Evolutionary conservation across 2,329 filamentous ascomycete species (phyloP).

Genomic region (Curvularia hawaiiensis): DNA sequence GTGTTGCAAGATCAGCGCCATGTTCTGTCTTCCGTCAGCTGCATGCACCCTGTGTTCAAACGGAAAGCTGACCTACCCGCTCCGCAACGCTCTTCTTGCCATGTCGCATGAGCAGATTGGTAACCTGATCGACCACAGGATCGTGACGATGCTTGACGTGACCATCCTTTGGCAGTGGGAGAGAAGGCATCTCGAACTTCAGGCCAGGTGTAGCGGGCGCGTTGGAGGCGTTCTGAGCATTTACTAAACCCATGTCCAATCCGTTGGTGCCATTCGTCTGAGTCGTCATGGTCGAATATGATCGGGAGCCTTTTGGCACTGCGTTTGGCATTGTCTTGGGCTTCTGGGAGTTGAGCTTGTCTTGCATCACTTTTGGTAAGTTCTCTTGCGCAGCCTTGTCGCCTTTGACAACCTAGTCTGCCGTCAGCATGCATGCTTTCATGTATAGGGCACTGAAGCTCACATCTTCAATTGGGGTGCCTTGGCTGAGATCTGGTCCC

Average conservation of each 20-base stretch:
- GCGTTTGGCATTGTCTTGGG: slow-evolving; percentile 40
- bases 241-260: slow-evolving; percentile 40
- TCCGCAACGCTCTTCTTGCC: slow-evolving; percentile 92
- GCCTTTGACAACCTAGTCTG: slow-evolving; percentile 63
- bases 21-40: slow-evolving; percentile 64
- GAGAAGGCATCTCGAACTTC: slow-evolving; percentile 76
- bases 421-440: slow-evolving; percentile 17
- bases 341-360: slow-evolving; percentile 59
- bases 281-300: slow-evolving; percentile 60
- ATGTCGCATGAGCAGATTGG: slow-evolving; percentile 87
- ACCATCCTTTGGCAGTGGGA: slow-evolving; percentile 66
- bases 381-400: slow-evolving; percentile 66
- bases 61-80: slow-evolving; percentile 62
- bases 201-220: slow-evolving; percentile 57
- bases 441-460: slow-evolving; percentile 1
- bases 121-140: slow-evolving; percentile 82
- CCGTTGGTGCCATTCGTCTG: slow-evolving; percentile 22
- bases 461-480: slow-evolving; percentile 70
- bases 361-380: slow-evolving; percentile 69
- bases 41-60: not conserved
- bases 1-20: slow-evolving; percentile 79
- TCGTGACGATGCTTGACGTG: slow-evolving; percentile 85
- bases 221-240: slow-evolving; percentile 27
- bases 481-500: slow-evolving; percentile 67
- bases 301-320: slow-evolving; percentile 53